Evolutionary conservation across 106 monocot genomes (phyloP).

Genomic region (Phalaenopsis aphrodite): DNA sequence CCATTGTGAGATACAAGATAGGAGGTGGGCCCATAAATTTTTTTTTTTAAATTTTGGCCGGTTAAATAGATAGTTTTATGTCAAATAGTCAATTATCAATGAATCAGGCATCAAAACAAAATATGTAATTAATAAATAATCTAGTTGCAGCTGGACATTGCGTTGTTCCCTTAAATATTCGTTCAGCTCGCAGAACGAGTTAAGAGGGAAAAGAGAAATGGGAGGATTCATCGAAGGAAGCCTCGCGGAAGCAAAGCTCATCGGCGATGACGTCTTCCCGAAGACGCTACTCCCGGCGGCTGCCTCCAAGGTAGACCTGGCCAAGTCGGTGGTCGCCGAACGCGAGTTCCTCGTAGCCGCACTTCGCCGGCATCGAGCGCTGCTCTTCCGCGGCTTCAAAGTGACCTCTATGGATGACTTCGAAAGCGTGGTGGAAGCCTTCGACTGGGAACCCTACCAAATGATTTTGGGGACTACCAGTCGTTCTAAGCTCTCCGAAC

Average conservation of each 20-base stretch:
- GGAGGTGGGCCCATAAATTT: no score
- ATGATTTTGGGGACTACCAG: not conserved
- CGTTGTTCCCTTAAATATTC: no score
- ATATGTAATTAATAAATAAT: no score
- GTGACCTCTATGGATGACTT: slow-evolving; percentile 26
- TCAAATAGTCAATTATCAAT: no score
- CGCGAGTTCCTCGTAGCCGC: not conserved
- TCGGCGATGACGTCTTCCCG: slow-evolving; percentile 8
- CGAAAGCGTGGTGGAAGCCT: slow-evolving; percentile 28
- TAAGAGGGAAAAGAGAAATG: not conserved
- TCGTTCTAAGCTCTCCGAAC: slow-evolving; percentile 7
- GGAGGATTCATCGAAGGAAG: slow-evolving; percentile 7
- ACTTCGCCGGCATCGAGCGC: slow-evolving; percentile 9
- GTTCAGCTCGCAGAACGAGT: no score
- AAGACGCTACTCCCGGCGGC: slow-evolving; percentile 6
- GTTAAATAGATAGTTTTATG: no score
- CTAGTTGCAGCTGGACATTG: no score
- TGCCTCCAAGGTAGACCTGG: not conserved
- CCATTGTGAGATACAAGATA: no score
- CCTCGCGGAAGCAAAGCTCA: slow-evolving; percentile 3
- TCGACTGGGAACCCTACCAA: slow-evolving; percentile 18
- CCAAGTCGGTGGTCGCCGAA: slow-evolving; percentile 1
- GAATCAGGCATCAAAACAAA: no score
- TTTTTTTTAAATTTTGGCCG: no score
- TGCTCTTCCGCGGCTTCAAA: slow-evolving; percentile 32